Conservation (phyloP, 345 rosid species). For the Brassica incana region DNA sequence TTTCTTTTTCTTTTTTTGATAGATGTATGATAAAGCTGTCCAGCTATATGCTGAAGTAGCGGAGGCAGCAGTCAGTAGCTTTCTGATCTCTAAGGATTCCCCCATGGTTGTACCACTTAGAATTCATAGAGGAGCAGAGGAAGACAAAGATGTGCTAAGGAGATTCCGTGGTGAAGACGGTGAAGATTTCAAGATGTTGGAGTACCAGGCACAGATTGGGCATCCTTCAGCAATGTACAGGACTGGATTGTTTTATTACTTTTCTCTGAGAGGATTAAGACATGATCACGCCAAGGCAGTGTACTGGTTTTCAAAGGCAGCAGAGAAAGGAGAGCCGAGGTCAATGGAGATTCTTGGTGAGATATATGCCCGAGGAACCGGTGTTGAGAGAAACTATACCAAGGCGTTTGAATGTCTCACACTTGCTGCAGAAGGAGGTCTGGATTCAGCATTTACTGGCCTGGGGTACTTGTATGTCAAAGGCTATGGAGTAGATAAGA, state of each 20-base stretch:
- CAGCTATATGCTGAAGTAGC: conserved; percentile 81
- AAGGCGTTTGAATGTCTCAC: conserved; percentile 86
- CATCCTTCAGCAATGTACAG: conserved; percentile 82
- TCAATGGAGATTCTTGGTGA: conserved; percentile 98
- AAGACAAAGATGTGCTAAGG: conserved; percentile 79
- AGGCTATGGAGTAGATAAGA: conserved; percentile 94
- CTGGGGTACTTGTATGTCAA: conserved; percentile 93
- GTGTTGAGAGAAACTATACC: conserved; percentile 90
- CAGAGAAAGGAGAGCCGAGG: conserved; percentile 80
- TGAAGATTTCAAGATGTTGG: conserved; percentile 91
- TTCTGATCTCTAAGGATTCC: conserved; percentile 81
- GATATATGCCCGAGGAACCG: conserved; percentile 94
- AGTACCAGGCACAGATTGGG: conserved; percentile 93
- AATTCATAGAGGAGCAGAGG: conserved; percentile 93
- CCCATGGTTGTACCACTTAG: conserved; percentile 80
- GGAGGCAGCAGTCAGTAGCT: conserved; percentile 80
- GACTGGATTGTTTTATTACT: conserved; percentile 80
- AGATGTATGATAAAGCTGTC: conserved; percentile 88
- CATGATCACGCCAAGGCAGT: conserved; percentile 85
- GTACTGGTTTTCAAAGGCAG: conserved; percentile 84
- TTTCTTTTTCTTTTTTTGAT: neutral
- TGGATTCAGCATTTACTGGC: conserved; percentile 84
- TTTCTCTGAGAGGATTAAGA: conserved; percentile 88
- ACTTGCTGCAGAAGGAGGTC: conserved; percentile 76
- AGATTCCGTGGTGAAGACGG: conserved; percentile 90